Evolutionary conservation across 805 yeast genomes (phyloP), one percentile per base, ranked within the genome.

Genomic region (Ogataea populi-albae): DNA sequence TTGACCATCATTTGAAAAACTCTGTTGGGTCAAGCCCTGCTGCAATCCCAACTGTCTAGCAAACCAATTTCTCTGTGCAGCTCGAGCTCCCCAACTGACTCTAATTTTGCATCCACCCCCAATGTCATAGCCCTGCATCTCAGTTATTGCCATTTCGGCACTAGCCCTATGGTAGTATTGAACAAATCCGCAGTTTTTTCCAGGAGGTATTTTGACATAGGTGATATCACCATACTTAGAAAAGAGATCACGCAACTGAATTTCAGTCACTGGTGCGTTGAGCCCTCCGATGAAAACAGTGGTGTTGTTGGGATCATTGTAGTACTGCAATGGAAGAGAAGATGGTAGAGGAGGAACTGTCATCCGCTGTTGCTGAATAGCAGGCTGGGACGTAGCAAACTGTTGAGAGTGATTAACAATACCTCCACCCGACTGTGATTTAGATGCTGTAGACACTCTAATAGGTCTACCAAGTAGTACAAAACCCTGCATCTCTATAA

Each of bases 71-170:
- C 65, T 51, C 48, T 58, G 65, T 17, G 61, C 65, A 8, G 84
- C 75, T 47, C 87, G 73, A 20, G 64, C 65, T 24, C 96, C 96
- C 96, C 96, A 88, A 34, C 91, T 81, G 39, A 88, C 71, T 49
- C 95, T 70, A 32, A 88, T 79, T 43, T 91, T 72, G 38, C 86
- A 81, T 39, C 86, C 88, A 8, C 33, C 89, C 15, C 62, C 91
- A 49, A 88, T 81, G 23, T 87, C 86, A 55, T 79, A 86, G 7
- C 95, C 95, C 62, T 88, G 95, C 94, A 88, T 83, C 45, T 81
- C 83, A 23, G 76, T 69, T 43, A 88, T 84, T 8, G 96, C 95
- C 36, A 71, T 71, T 61, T 89, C 96, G 2, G 96, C 96, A 47
- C 86, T 79, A 28, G 78, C 77, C 38, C 95, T 69, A 35, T 81